A percentile compares a stretch with the other conserved stretches of the same genome.
These are phyloP conservation scores for Daucus carota DNA, from an alignment of 129 eudicot genomes.

Conservation along the genomic window DH1_v3.0 NC_030381.2:2906001-2906500, in stretches of 20 bases:
- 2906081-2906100: slow-evolving; percentile 82
- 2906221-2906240: background rate
- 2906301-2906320: slow-evolving; percentile 86
- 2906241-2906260: background rate
- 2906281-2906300: slow-evolving; percentile 91
- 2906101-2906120: slow-evolving; percentile 95
- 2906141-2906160: slow-evolving; percentile 92
- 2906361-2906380: slow-evolving; percentile 82
- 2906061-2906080: slow-evolving; percentile 94
- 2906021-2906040: slow-evolving; percentile 80
- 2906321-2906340: slow-evolving; percentile 99
- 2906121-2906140: slow-evolving; percentile 96
- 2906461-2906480: slow-evolving; percentile 95
- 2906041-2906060: slow-evolving; percentile 82
- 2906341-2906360: slow-evolving; percentile 96
- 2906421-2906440: slow-evolving; percentile 95
- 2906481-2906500: slow-evolving; percentile 88
- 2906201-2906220: slow-evolving; percentile 40
- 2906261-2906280: slow-evolving; percentile 33
- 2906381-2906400: slow-evolving; percentile 94
- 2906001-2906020: slow-evolving; percentile 93
- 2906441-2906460: slow-evolving; percentile 81
- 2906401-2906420: slow-evolving; percentile 93
- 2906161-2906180: slow-evolving; percentile 97
- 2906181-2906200: slow-evolving; percentile 89